These are phyloP conservation scores for Podaxis sp. DNA, from an alignment of 768 basidiomycete species.

Conservation along the genomic window DNA sequence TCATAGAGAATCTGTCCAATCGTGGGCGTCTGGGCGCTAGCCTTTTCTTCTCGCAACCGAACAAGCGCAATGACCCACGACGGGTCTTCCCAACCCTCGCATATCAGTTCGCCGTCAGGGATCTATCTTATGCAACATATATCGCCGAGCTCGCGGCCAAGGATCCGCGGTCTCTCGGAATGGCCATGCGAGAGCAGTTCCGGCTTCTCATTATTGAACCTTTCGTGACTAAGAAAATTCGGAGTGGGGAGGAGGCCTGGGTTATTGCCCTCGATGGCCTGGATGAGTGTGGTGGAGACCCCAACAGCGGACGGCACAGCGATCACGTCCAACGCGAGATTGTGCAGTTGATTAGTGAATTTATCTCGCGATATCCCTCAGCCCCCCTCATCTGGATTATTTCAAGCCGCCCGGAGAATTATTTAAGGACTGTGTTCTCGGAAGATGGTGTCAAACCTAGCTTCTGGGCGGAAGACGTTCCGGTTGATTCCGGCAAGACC, in stretches of 20 bases:
- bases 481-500: constrained; percentile 16
- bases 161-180: constrained; percentile 10
- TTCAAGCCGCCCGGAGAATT: constrained; percentile 26
- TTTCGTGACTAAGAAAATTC: neutral
- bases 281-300: too few relatives aligned
- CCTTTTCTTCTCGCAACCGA: constrained; percentile 22
- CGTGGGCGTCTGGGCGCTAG: constrained; percentile 15
- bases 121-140: constrained; percentile 3
- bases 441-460: neutral
- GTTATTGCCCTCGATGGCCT: constrained; percentile 14
- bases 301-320: neutral
- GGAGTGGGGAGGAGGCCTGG: neutral
- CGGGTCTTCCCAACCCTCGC: constrained; percentile 23
- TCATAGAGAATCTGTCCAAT: constrained; percentile 21
- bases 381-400: constrained; percentile 16
- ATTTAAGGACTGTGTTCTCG: constrained; percentile 20
- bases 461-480: constrained; percentile 7
- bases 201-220: constrained; percentile 18
- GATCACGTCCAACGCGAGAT: constrained; percentile 18
- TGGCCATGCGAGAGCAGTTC: constrained; percentile 16
- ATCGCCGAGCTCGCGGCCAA: constrained; percentile 11
- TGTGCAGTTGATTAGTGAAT: constrained; percentile 13
- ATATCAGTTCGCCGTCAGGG: constrained; percentile 19
- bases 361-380: constrained; percentile 13
- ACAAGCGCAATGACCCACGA: neutral